Evolutionary conservation across 2,329 filamentous ascomycete species (phyloP), one percentile per base, ranked within the genome.

Genomic region (Xylaria sp.): DNA sequence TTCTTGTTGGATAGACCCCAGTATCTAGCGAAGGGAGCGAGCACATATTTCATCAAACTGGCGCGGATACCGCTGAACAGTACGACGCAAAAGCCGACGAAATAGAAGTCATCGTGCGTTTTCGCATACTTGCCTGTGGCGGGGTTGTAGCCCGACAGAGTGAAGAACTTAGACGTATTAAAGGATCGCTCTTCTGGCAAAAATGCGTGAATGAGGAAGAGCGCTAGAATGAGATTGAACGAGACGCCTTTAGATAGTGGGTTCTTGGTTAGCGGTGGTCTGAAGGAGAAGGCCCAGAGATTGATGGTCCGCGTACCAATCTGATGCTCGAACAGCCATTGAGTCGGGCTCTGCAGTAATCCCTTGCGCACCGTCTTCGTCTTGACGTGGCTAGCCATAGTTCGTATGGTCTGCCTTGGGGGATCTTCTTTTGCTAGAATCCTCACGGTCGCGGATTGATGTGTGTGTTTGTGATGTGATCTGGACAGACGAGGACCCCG

Each of bases 51-150:
- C 88, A 98, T 96, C 60, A 87, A 84, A 56, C 87, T 88, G 33
- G 93, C 94, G 66, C 95, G 90, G 60, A 97, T 84, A 13, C 92
- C 94, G 3, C 92, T 97, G 77, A 97, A 94, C 58, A 93, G 85
- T 62, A 97, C 84, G 71, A 96, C 87, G 83, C 90, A 94, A 74
- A 91, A 90, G 10, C 86, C 77, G 47, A 97, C 88, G 74, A 94
- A 87, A 77, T 89, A 92, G 68, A 88, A 79, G 80, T 98, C 95
- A 75, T 96, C 89, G 77, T 84, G 86, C 67, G 94, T 94, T 69
- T 90, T 86, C 55, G 87, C 87, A 79, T 97, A 97, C 68, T 87
- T 82, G 58, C 87, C 89, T 0, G 89, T 89, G 5, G 82, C 76
- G 0, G 88, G 80, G 76, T 95, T 92, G 79, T 90, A 89, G 82